Evolutionary conservation across 2,329 filamentous ascomycete species (phyloP), one percentile per base, ranked within the genome.

Genomic region (Trichophaea hybrida): DNA sequence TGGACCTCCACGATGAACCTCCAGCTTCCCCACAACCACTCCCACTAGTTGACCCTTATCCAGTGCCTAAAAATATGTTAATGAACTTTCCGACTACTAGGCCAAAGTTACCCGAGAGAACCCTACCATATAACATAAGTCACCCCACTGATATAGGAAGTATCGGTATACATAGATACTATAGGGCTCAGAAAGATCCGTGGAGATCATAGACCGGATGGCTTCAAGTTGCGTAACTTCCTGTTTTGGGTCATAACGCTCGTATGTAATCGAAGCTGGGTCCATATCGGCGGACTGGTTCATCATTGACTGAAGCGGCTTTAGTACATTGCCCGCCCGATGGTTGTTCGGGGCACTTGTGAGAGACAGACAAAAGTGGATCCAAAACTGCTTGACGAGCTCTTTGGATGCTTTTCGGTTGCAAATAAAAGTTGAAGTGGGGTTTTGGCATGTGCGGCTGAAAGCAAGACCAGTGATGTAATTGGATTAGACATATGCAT

Each of bases 151-250:
- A 71, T 94, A 95, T 15, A 98, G 76, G 69, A 98, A 98, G 72
- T 98, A 98, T 35, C 93, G 83, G 73, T 97, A 98, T 60, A 98
- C 93, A 75, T 98, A 98, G 71, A 98, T 97, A 74, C 91, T 97
- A 73, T 98, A 98, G 1, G 93, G 93, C 73, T 98, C 93, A 67
- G 91, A 97, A 54, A 98, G 79, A 71, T 97, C 93, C 69, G 91
- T 94, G 49, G 90, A 93, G 69, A 98, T 98, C 70, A 98, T 75
- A 59, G 90, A 84, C 58, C 91, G 84, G 73, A 98, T 96, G 46
- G 88, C 83, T 38, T 89, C 83, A 46, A 98, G 82, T 71, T 93
- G 83, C 59, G 75, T 74, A 56, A 78, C 77, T 69, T 85, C 82
- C 65, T 80, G 79, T 54, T 75, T 70, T 58, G 72, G 72, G 62